Percentiles rank a stretch among this genome's conserved stretches.
phyloP scores from a whole-genome alignment of 345 rosid species.

The Arabis alpina region DNA sequence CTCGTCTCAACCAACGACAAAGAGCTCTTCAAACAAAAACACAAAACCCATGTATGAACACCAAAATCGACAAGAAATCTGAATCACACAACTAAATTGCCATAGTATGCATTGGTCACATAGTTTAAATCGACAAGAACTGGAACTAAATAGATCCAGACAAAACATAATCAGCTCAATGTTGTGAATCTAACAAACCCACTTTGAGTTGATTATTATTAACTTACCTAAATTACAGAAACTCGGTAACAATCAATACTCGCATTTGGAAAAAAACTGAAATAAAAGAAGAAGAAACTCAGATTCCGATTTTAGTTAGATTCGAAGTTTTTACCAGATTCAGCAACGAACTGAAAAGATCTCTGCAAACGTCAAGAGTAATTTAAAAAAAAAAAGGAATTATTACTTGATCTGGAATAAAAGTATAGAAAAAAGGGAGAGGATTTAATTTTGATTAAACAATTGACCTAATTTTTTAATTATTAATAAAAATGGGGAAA shows the following conservation, averaged over 20 bases:
- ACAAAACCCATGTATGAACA: background rate
- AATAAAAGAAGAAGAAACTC: background rate
- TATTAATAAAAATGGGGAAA: background rate
- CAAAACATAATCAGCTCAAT: slow-evolving; percentile 1
- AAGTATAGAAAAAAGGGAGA: slow-evolving; percentile 7
- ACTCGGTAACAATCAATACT: background rate
- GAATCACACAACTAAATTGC: background rate
- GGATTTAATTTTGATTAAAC: slow-evolving; percentile 21
- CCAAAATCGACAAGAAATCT: slow-evolving; percentile 10
- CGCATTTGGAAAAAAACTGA: background rate
- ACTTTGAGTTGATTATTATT: slow-evolving; percentile 1
- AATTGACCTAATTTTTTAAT: slow-evolving; percentile 1
- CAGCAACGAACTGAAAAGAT: slow-evolving; percentile 16
- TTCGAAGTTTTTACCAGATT: slow-evolving; percentile 35
- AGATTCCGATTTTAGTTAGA: slow-evolving; percentile 22
- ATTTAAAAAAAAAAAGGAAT: background rate
- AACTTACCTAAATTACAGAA: slow-evolving; percentile 14
- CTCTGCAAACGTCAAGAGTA: slow-evolving; percentile 26
- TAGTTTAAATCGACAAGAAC: background rate
- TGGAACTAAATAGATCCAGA: slow-evolving; percentile 5
- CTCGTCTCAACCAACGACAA: slow-evolving; percentile 4
- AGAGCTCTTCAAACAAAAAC: background rate
- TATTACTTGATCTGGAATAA: slow-evolving; percentile 34
- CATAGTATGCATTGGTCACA: slow-evolving; percentile 1
- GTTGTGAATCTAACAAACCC: slow-evolving; percentile 12